Conservation (phyloP, 2,329 filamentous ascomycete genomes). For the Emergomyces africanus region DNA sequence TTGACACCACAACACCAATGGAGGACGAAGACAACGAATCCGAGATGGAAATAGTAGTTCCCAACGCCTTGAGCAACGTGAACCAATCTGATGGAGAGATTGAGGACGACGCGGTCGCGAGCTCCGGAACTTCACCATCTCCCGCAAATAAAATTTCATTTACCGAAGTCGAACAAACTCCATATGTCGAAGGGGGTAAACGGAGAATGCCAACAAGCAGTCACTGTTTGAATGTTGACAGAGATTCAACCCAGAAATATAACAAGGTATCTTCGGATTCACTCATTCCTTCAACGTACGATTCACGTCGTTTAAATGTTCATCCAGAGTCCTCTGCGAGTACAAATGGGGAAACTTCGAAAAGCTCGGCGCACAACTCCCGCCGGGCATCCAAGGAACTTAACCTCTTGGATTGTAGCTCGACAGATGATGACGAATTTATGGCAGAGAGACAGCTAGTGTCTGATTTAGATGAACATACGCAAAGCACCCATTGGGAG, state of each 20-base stretch:
- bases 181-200: neutral
- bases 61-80: neutral
- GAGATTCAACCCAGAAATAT: neutral
- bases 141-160: constrained; percentile 4
- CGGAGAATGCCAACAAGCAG: neutral
- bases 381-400: neutral
- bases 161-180: constrained; percentile 7
- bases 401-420: neutral
- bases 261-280: constrained; percentile 2
- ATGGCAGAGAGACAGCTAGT: constrained; percentile 4
- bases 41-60: constrained; percentile 1
- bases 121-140: constrained; percentile 1
- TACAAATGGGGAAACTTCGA: neutral
- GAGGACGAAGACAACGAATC: neutral
- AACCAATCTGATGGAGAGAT: neutral
- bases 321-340: neutral
- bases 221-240: neutral
- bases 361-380: neutral
- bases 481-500: neutral
- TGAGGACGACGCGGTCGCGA: neutral
- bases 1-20: neutral
- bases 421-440: neutral
- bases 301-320: neutral
- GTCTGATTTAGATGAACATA: constrained; percentile 4
- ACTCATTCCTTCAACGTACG: constrained; percentile 9